phyloP scores from a whole-genome alignment of 225 moss, liverwort and hornwort genomes.

The Pseudoscleropodium purum region DNA sequence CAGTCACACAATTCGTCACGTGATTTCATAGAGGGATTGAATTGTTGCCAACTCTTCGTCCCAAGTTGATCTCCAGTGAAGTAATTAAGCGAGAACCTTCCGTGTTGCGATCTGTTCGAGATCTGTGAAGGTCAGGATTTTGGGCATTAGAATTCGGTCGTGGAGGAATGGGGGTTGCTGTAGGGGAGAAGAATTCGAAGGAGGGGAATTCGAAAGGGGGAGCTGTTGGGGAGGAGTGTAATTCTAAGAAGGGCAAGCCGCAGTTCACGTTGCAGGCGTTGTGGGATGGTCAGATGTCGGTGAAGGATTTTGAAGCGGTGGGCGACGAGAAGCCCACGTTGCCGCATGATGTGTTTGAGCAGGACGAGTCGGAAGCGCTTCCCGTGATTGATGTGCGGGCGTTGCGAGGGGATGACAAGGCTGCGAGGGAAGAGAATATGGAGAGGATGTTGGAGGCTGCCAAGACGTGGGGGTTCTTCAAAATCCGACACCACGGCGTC shows the following conservation, averaged over 20 bases:
- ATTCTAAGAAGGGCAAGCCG: not conserved
- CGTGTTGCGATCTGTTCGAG: not conserved
- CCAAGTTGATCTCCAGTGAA: not conserved
- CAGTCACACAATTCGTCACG: not conserved
- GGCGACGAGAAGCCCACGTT: slow-evolving; percentile 1
- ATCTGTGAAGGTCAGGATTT: not conserved
- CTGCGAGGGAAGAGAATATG: not conserved
- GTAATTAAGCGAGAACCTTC: not conserved
- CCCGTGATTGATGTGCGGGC: slow-evolving; percentile 23
- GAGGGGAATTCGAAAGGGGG: not conserved
- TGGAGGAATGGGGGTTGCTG: not conserved
- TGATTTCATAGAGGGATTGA: no score
- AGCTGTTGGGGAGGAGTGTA: not conserved
- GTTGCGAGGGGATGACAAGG: not conserved
- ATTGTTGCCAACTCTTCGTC: not conserved
- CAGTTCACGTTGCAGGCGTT: slow-evolving; percentile 18
- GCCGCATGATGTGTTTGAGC: slow-evolving; percentile 22
- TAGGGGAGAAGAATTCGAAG: not conserved
- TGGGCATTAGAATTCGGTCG: not conserved
- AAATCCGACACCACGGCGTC: slow-evolving; percentile 44
- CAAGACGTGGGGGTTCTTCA: slow-evolving; percentile 59
- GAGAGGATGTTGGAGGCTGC: slow-evolving; percentile 28
- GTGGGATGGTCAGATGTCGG: slow-evolving; percentile 27
- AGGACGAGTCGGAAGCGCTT: slow-evolving; percentile 10
- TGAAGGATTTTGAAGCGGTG: slow-evolving; percentile 21